phyloP scores from a whole-genome alignment of 768 basidiomycete genomes.

The Tylopilus sp. region DNA sequence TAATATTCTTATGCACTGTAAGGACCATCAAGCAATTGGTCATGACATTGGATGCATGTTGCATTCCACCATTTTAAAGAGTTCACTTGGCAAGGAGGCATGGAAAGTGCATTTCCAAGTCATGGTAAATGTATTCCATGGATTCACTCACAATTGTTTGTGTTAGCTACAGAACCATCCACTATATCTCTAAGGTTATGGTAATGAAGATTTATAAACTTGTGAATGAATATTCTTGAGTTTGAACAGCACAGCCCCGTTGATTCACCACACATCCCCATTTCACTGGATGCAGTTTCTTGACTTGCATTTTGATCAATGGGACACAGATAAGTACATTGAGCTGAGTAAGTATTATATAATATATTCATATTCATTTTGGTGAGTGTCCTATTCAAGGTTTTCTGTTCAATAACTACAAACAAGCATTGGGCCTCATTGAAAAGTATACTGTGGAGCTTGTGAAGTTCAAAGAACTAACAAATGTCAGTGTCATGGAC shows the following conservation, averaged over 20 bases:
- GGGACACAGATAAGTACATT: neutral
- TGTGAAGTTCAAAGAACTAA: no score
- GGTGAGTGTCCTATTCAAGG: neutral
- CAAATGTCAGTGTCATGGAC: no score
- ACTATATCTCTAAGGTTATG: neutral
- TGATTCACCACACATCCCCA: neutral
- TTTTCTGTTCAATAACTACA: neutral
- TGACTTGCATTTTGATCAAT: neutral
- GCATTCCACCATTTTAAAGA: neutral
- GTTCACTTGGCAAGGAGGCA: neutral
- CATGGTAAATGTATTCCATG: neutral
- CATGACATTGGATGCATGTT: neutral
- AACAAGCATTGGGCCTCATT: neutral
- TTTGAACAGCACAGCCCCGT: neutral
- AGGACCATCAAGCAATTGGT: no score
- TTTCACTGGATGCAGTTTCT: neutral
- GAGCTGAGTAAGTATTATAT: neutral
- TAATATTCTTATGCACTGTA: no score
- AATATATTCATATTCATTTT: neutral
- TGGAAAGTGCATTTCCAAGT: neutral
- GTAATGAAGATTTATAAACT: neutral
- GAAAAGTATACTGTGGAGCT: no score
- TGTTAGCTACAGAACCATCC: neutral
- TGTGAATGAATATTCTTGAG: neutral
- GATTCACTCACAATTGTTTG: neutral